A percentile compares a stretch with the other conserved stretches of the same genome.
Evolutionary conservation across 2,329 filamentous ascomycete species (phyloP).

Genomic region (Ophiostoma himal-ulmi): DNA sequence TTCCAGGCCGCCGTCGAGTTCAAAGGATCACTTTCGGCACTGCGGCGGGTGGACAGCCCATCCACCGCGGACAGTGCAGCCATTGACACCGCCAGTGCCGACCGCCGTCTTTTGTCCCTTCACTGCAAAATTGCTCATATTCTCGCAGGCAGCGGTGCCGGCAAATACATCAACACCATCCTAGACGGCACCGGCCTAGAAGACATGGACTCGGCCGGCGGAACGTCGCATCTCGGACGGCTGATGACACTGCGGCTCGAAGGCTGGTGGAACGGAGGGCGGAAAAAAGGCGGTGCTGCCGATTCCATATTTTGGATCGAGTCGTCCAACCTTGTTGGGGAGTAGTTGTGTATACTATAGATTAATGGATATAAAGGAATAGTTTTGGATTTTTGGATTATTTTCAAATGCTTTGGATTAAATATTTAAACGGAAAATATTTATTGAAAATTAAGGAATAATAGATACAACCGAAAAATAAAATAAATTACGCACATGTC

Average conservation of each 20-base stretch:
- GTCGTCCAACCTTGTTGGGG: not conserved
- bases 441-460: too few species aligned
- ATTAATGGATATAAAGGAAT: not conserved
- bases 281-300: not conserved
- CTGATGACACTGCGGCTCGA: slow-evolving; percentile 24
- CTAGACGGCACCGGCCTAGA: slow-evolving; percentile 15
- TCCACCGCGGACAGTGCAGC: not conserved
- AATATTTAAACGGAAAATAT: too few species aligned
- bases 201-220: slow-evolving; percentile 18
- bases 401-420: too few species aligned
- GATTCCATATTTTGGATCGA: not conserved
- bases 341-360: not conserved
- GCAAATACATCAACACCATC: slow-evolving; percentile 13
- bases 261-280: slow-evolving; percentile 23
- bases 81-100: not conserved
- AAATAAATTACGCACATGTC: too few species aligned
- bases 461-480: too few species aligned
- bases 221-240: slow-evolving; percentile 17
- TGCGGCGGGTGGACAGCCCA: not conserved
- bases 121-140: slow-evolving; percentile 15
- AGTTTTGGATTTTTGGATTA: too few species aligned
- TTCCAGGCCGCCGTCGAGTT: not conserved
- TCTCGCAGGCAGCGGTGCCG: slow-evolving; percentile 13
- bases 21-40: not conserved
- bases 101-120: not conserved